phyloP scores from a whole-genome alignment of 176 grass and related monocot genomes.

The Bonia amplexicaulis region DNA sequence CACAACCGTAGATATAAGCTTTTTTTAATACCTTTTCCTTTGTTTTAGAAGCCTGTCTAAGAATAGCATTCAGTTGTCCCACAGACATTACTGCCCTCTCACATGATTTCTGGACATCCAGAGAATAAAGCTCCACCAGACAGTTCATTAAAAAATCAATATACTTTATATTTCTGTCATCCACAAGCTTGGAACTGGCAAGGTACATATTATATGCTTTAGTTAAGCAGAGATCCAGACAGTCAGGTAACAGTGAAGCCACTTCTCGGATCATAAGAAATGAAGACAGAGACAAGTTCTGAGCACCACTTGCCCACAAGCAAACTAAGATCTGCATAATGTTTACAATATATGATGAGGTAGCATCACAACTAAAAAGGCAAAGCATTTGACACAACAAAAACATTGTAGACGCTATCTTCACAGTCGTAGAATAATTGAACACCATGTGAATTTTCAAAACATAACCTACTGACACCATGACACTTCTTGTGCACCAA shows the following conservation, averaged over 20 bases:
- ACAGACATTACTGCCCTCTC: constrained; percentile 53
- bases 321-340: constrained; percentile 62
- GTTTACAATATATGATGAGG: background rate
- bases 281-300: constrained; percentile 58
- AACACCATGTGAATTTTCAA: background rate
- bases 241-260: constrained; percentile 57
- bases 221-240: constrained; percentile 65
- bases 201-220: constrained; percentile 68
- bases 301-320: constrained; percentile 84
- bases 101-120: constrained; percentile 73
- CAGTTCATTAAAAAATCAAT: constrained; percentile 67
- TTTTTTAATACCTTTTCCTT: constrained; percentile 61
- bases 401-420: constrained; percentile 6
- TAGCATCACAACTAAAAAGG: background rate
- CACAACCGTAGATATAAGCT: background rate
- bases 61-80: constrained; percentile 60
- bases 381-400: background rate
- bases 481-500: background rate
- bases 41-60: constrained; percentile 59
- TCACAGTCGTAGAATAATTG: background rate
- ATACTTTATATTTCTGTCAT: constrained; percentile 52
- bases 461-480: background rate
- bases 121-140: constrained; percentile 71
- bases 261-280: constrained; percentile 71
- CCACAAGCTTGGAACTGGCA: constrained; percentile 67